Base-by-base conservation (phyloP, 805 yeast species). In the Kodamaea kaohsiungensis region DNA sequence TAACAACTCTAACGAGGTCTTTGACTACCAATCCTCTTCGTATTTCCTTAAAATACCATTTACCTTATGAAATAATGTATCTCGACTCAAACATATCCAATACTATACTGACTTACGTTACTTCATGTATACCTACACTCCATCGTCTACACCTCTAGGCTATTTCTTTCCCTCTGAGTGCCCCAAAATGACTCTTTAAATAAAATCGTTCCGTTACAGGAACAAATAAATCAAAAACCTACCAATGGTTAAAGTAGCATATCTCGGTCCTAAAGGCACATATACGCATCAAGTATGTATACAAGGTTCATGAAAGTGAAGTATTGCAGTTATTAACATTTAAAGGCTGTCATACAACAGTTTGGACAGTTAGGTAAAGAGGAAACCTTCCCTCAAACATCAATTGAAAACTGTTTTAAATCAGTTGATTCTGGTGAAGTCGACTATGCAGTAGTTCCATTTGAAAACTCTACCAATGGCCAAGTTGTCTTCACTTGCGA, bases 401-500 rank as follows among this genome's bases (percentile, higher is more conserved):
- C 78, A 7, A 83, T 83, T 22, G 72, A 71, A 13, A 84, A 82
- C 19, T 93, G 98, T 65, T 88, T 93, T 66, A 73, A 77, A 48
- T 67, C 74, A 1, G 70, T 87, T 8, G 68, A 78, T 35, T 60
- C 68, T 2, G 71, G 71, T 16, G 60, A 62, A 2, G 85, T 84
- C n/a, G 86, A 85, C 51, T 85, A 75, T 64, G 86, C 93, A 0
- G 87, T 91, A 9, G 88, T 95, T 1, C 99, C 99, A 1, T 82
- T 90, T 61, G 98, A 93, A 63, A 93, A 93, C 72, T 91, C 98
- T 2, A 88, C 98, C 1, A 95, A 93, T 68, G 99, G 99, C 0
- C 92, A 88, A 60, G 99, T 95, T 6, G 88, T 86, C 1, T 82
- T 87, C 64, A 89, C 97, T 0, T 86, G 89, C 66, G 97, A 91